Conservation (phyloP, 257 asterid species). For the Capsicum pubescens region DNA sequence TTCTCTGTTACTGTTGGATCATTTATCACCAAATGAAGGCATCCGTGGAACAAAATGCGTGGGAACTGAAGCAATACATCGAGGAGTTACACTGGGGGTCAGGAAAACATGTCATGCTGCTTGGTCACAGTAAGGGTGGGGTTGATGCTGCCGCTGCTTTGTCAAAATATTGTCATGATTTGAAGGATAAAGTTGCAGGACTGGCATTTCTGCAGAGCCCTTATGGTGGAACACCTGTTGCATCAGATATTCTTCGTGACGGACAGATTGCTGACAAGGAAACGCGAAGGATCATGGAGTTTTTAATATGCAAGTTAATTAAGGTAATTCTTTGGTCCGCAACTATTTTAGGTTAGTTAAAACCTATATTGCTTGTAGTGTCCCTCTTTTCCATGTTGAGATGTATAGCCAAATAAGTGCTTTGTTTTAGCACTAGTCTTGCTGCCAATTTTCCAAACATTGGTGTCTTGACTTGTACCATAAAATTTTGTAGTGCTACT, state of each 20-base stretch:
- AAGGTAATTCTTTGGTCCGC: conserved; percentile 57
- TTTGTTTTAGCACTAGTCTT: background rate
- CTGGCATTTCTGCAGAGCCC: conserved; percentile 96
- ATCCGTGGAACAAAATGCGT: conserved; percentile 88
- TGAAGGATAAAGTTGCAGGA: conserved; percentile 83
- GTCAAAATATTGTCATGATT: conserved; percentile 70
- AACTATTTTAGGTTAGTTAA: conserved; percentile 3
- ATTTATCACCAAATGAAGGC: conserved; percentile 50
- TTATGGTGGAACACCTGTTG: conserved; percentile 87
- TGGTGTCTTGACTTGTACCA: background rate
- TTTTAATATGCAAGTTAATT: conserved; percentile 76
- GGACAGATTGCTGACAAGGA: conserved; percentile 91
- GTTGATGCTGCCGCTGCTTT: conserved; percentile 97
- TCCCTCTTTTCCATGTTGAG: conserved; percentile 6
- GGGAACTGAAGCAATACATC: conserved; percentile 88
- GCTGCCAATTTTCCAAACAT: background rate
- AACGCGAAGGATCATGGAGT: conserved; percentile 83
- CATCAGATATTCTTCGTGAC: conserved; percentile 93
- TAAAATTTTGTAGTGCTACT: background rate
- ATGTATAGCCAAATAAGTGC: background rate
- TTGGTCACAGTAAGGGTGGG: conserved; percentile 98
- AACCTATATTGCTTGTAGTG: background rate
- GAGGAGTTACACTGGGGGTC: conserved; percentile 98
- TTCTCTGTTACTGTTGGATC: conserved; percentile 12
- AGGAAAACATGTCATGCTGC: conserved; percentile 85